Conservation (phyloP, 192 early-diverging fungal genomes). For the Coemansia erecta region DNA sequence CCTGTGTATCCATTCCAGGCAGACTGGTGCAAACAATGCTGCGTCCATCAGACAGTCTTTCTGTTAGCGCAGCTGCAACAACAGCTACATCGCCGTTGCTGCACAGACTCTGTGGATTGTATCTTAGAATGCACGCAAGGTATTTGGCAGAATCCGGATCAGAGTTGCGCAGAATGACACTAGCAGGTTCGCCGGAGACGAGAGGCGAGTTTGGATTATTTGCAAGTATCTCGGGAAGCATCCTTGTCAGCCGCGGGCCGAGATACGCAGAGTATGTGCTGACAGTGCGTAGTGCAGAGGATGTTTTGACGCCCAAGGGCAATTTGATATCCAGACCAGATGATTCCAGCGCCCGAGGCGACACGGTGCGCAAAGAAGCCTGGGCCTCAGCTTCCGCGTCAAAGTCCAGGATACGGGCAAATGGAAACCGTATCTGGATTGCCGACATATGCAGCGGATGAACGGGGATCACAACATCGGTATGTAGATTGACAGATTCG, state of each 20-base stretch:
- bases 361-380: conserved; percentile 52
- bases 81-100: neutral
- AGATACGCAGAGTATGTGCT: conserved; percentile 53
- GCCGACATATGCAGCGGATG: conserved; percentile 57
- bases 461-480: conserved; percentile 46
- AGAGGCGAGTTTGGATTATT: conserved; percentile 10
- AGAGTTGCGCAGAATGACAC: conserved; percentile 24
- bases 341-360: conserved; percentile 13
- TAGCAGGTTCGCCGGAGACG: conserved; percentile 41
- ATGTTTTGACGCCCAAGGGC: conserved; percentile 51
- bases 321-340: conserved; percentile 40
- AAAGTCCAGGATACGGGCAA: conserved; percentile 29
- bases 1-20: conserved; percentile 24
- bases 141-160: conserved; percentile 56
- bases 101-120: conserved; percentile 7
- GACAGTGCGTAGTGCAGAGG: conserved; percentile 57
- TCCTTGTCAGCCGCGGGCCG: conserved; percentile 12
- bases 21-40: neutral
- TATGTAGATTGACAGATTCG: neutral
- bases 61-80: conserved; percentile 9
- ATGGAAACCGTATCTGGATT: conserved; percentile 31
- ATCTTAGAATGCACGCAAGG: conserved; percentile 41
- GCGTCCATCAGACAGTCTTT: neutral
- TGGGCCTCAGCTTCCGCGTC: conserved; percentile 26
- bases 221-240: conserved; percentile 8